Conservation (phyloP, 2,329 filamentous ascomycete species). For the Rhinocladiella similis region DNA sequence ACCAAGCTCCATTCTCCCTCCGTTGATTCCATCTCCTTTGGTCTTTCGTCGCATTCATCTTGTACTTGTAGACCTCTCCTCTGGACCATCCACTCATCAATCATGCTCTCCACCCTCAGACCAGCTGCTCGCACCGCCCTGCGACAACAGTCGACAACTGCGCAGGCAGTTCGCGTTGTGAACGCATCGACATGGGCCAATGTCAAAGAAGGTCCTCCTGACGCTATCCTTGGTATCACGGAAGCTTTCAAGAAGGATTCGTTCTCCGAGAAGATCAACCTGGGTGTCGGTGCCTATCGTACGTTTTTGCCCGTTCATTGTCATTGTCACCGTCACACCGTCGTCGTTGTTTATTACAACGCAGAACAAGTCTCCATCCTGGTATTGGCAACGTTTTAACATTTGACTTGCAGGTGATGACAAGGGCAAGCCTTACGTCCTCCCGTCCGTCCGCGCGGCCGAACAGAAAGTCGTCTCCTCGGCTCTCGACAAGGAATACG, state of each 20-base stretch:
- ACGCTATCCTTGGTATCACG: conserved; percentile 65
- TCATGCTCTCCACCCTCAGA: conserved; percentile 50
- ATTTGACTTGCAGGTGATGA: conserved; percentile 62
- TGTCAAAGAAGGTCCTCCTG: conserved; percentile 87
- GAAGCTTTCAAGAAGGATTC: conserved; percentile 98
- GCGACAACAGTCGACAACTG: conserved; percentile 32
- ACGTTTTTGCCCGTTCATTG: conserved; percentile 25
- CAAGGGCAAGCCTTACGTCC: conserved; percentile 95
- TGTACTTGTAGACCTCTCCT: not conserved
- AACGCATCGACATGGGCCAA: conserved; percentile 84
- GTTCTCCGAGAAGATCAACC: conserved; percentile 95
- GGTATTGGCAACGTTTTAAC: too few species aligned
- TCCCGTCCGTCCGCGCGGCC: conserved; percentile 86
- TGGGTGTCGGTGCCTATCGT: conserved; percentile 97
- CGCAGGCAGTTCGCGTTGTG: conserved; percentile 45
- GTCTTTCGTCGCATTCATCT: not conserved
- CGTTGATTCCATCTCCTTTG: not conserved
- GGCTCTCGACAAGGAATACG: conserved; percentile 62
- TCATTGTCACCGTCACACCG: too few species aligned
- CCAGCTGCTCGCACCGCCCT: conserved; percentile 42
- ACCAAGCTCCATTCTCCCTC: not conserved
- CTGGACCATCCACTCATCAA: conserved; percentile 8
- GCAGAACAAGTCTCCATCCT: too few species aligned
- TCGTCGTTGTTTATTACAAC: not conserved
- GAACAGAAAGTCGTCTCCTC: conserved; percentile 81